Percentiles rank a stretch among this genome's conserved stretches.
Evolutionary conservation across 768 basidiomycete genomes (phyloP).

Genomic region (Dioszegia crocea): DNA sequence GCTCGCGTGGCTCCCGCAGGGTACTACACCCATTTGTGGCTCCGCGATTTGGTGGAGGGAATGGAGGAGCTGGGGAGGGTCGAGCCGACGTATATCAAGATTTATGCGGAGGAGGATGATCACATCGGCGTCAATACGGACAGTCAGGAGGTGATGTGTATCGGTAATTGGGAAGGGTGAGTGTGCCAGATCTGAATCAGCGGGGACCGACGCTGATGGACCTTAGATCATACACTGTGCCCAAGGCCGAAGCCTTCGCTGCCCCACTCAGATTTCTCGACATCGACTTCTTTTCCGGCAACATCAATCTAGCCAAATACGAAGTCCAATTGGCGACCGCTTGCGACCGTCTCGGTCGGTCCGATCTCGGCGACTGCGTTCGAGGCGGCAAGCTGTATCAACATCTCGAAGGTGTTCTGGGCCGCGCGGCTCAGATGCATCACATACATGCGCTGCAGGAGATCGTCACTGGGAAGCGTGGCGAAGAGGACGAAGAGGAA

Average conservation of each 20-base stretch:
- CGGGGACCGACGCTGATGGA: too few species aligned
- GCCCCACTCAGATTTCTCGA: neutral
- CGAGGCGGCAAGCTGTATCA: slow-evolving; percentile 11
- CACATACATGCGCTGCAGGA: neutral
- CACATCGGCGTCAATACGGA: slow-evolving; percentile 37
- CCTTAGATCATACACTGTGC: slow-evolving; percentile 4
- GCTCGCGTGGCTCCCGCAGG: neutral
- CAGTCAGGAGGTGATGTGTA: slow-evolving; percentile 25
- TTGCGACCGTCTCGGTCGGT: slow-evolving; percentile 3
- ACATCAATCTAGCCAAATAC: neutral
- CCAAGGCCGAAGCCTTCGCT: slow-evolving; percentile 10
- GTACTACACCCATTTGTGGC: slow-evolving; percentile 2
- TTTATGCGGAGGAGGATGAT: slow-evolving; percentile 35
- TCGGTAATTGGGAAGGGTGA: slow-evolving; percentile 48
- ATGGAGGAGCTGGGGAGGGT: neutral
- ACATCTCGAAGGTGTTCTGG: neutral
- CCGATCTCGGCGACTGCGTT: slow-evolving; percentile 15
- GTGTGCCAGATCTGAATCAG: too few species aligned
- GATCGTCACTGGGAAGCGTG: neutral
- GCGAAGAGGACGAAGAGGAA: too few species aligned
- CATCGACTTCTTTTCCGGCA: neutral
- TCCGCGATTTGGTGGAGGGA: neutral
- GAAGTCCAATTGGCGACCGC: neutral
- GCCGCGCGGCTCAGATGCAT: neutral
- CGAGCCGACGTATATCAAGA: slow-evolving; percentile 22